Percentiles rank a stretch among this genome's conserved stretches.
phyloP scores from a whole-genome alignment of 2,329 filamentous ascomycete genomes.

The Aureobasidium lini region DNA sequence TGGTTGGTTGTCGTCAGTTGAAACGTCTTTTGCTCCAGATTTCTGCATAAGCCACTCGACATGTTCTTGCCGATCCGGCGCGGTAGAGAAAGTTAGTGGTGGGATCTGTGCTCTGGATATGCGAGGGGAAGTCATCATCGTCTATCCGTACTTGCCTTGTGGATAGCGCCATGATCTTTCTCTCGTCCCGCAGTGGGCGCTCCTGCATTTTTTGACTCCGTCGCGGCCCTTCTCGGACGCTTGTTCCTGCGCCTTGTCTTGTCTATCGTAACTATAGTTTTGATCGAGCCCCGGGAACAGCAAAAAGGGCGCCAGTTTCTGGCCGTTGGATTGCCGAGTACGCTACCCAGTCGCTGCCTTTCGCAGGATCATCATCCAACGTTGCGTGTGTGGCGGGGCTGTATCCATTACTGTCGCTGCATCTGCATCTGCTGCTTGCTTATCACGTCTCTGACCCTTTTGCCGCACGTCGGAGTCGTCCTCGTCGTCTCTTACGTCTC shows the following conservation, averaged over 20 bases:
- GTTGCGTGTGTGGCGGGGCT: conserved; percentile 10
- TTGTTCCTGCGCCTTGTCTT: conserved; percentile 8
- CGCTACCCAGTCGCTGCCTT: background rate
- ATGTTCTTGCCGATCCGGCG: conserved; percentile 5
- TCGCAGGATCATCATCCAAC: conserved; percentile 5
- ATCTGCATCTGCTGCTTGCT: conserved; percentile 9
- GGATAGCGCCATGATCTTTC: background rate
- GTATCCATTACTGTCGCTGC: conserved; percentile 9
- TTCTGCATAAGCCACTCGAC: conserved; percentile 7
- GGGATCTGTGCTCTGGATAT: background rate
- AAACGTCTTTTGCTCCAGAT: background rate
- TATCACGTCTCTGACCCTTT: conserved; percentile 8
- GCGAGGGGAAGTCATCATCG: conserved; percentile 10
- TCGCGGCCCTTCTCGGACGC: conserved; percentile 9
- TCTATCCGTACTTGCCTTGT: background rate
- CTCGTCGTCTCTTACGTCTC: background rate
- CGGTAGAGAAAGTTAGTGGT: conserved; percentile 4
- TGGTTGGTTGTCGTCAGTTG: conserved; percentile 8
- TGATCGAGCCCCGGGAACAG: conserved; percentile 9
- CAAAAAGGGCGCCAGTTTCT: background rate
- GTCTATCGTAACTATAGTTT: background rate
- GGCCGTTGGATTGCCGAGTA: conserved; percentile 6
- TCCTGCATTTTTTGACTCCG: background rate
- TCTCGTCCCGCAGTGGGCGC: conserved; percentile 1
- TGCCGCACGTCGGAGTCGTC: conserved; percentile 6